These are phyloP conservation scores for Diplogelasinospora grovesii DNA, from an alignment of 495 filamentous ascomycete species.

Conservation along the genomic window DNA sequence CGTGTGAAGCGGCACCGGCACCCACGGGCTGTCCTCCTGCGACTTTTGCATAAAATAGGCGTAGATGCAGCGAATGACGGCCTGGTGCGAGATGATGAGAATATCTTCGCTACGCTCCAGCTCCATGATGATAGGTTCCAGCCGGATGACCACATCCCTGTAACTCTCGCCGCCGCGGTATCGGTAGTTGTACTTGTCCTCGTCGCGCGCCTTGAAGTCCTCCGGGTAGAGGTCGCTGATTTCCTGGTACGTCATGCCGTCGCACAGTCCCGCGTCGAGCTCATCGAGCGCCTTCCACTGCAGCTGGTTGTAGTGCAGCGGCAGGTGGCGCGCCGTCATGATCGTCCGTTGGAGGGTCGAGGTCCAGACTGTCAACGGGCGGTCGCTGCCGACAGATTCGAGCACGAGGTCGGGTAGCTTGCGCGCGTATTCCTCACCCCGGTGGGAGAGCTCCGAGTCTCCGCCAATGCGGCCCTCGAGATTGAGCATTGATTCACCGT, in stretches of 20 bases:
- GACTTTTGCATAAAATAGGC: conserved; percentile 97
- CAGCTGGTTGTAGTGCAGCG: conserved; percentile 72
- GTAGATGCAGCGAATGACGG: conserved; percentile 93
- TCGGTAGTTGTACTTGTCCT: conserved; percentile 98
- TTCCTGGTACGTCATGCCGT: conserved; percentile 88
- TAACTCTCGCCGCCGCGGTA: conserved; percentile 97
- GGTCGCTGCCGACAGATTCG: conserved; percentile 67
- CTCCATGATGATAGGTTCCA: conserved; percentile 99
- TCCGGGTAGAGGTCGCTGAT: conserved; percentile 87
- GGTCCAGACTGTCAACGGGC: conserved; percentile 91
- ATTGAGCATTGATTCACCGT: conserved; percentile 92
- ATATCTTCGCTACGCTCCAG: conserved; percentile 93
- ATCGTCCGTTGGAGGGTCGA: conserved; percentile 91
- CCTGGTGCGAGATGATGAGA: conserved; percentile 96
- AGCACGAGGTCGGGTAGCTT: conserved; percentile 74
- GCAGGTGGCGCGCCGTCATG: conserved; percentile 77
- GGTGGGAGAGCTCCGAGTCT: conserved; percentile 77
- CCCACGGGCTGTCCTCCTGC: conserved; percentile 93
- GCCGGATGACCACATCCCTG: conserved; percentile 92
- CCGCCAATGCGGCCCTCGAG: conserved; percentile 83
- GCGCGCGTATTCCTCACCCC: conserved; percentile 78
- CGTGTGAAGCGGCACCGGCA: conserved; percentile 83
- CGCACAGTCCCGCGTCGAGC: conserved; percentile 92
- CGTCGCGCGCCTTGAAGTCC: conserved; percentile 88
- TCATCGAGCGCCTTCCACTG: conserved; percentile 99